phyloP scores from a whole-genome alignment of 495 filamentous ascomycete genomes.

The Halenospora varia region DNA sequence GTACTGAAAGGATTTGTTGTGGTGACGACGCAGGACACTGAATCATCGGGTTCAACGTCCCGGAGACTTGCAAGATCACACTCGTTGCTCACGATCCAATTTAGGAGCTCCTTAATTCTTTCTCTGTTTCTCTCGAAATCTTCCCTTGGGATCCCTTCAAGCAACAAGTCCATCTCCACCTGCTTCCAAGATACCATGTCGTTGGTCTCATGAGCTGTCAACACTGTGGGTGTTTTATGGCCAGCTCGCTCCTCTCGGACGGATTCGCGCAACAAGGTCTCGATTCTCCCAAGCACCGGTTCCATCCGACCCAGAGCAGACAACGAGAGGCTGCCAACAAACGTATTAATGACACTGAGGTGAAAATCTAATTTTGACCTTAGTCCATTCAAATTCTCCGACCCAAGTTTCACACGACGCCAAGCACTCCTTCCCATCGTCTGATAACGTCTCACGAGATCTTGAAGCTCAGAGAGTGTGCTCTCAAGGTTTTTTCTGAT shows the following conservation, averaged over 20 bases:
- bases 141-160: neutral
- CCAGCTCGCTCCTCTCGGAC: neutral
- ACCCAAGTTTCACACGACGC: neutral
- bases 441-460: neutral
- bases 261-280: neutral
- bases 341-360: neutral
- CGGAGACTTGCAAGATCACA: neutral
- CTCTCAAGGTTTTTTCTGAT: neutral
- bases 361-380: constrained; percentile 4
- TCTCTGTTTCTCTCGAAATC: neutral
- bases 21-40: no score
- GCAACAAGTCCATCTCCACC: neutral
- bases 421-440: constrained; percentile 5
- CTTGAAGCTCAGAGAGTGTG: neutral
- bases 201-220: neutral
- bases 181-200: neutral
- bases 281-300: constrained; percentile 4
- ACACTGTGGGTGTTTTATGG: neutral
- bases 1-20: no score
- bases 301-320: constrained; percentile 4
- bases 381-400: neutral
- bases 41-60: neutral
- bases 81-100: neutral
- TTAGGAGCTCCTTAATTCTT: neutral
- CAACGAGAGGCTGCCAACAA: neutral